Conservation (phyloP, 768 basidiomycete genomes). For the Pilatotrama ljubarskyi region DNA sequence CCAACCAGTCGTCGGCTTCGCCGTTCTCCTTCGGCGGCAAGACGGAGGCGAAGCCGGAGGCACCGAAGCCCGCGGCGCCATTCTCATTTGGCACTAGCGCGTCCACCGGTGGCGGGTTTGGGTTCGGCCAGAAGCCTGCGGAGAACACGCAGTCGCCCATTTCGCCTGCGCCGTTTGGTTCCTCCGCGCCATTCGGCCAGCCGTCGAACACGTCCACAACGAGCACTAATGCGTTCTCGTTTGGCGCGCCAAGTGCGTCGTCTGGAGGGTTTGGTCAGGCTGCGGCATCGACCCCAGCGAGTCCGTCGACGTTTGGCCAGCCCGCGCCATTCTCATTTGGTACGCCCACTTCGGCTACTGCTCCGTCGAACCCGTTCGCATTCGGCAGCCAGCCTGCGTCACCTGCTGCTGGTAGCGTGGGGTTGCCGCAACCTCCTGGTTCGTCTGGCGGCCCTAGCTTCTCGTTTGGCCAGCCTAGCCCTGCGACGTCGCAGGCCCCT, state of each 20-base stretch:
- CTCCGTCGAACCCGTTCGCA: conserved; percentile 32
- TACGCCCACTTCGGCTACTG: conserved; percentile 33
- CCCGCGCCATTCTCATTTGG: conserved; percentile 29
- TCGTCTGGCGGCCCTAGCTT: conserved; percentile 23
- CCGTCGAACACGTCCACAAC: conserved; percentile 33
- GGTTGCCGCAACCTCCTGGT: conserved; percentile 25
- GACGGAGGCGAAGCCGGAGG: conserved; percentile 44
- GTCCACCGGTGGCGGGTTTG: conserved; percentile 45
- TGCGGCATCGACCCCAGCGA: conserved; percentile 28
- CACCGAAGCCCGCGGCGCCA: conserved; percentile 37
- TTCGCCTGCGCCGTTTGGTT: conserved; percentile 27
- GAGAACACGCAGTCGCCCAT: conserved; percentile 19
- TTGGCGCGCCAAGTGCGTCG: conserved; percentile 24
- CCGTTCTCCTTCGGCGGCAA: conserved; percentile 34
- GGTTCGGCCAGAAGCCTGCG: conserved; percentile 42
- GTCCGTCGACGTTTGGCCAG: conserved; percentile 32
- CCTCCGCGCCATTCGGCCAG: conserved; percentile 48
- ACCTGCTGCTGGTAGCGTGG: conserved; percentile 30
- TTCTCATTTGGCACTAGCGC: conserved; percentile 47
- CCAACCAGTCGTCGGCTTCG: conserved; percentile 20
- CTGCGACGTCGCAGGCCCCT: conserved; percentile 22
- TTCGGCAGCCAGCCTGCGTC: conserved; percentile 36
- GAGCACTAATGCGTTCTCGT: conserved; percentile 26
- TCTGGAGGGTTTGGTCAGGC: conserved; percentile 28
- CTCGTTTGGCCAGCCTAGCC: conserved; percentile 24